Conservation (phyloP, 805 yeast species). For the Starmerella ratchasimensis region DNA sequence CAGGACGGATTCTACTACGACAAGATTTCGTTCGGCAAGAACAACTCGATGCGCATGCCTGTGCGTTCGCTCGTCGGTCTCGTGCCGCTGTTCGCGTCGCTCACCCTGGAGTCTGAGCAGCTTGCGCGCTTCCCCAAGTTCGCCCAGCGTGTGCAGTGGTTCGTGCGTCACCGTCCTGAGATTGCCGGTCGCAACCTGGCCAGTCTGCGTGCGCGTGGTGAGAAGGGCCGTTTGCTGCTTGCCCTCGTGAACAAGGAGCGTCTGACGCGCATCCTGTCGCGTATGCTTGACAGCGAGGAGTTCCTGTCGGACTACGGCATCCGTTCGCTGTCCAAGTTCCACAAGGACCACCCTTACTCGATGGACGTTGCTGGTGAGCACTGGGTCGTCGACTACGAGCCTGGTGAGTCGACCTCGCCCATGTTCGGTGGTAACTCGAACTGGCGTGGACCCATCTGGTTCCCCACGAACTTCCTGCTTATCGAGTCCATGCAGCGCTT, state of each 20-base stretch:
- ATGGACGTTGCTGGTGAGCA: slow-evolving; percentile 70
- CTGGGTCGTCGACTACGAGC: slow-evolving; percentile 31
- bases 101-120: slow-evolving; percentile 76
- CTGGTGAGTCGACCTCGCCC: slow-evolving; percentile 57
- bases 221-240: slow-evolving; percentile 65
- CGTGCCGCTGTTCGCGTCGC: slow-evolving; percentile 78
- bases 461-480: slow-evolving; percentile 74
- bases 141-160: slow-evolving; percentile 74
- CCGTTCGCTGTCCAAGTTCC: slow-evolving; percentile 76
- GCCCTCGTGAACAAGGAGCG: slow-evolving; percentile 74
- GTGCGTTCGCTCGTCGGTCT: slow-evolving; percentile 83
- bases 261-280: slow-evolving; percentile 54
- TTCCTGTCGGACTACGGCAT: slow-evolving; percentile 76
- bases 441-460: slow-evolving; percentile 98
- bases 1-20: slow-evolving; percentile 80
- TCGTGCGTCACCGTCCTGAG: slow-evolving; percentile 51
- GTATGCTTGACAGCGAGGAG: slow-evolving; percentile 77
- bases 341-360: slow-evolving; percentile 67
- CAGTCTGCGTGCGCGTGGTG: slow-evolving; percentile 61
- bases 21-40: slow-evolving; percentile 71
- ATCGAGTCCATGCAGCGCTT: slow-evolving; percentile 81
- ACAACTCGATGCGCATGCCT: slow-evolving; percentile 52
- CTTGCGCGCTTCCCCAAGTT: slow-evolving; percentile 68
- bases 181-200: slow-evolving; percentile 76
- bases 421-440: slow-evolving; percentile 93